Evolutionary conservation across 768 basidiomycete species (phyloP).

Genomic region (Obba rivulosa): DNA sequence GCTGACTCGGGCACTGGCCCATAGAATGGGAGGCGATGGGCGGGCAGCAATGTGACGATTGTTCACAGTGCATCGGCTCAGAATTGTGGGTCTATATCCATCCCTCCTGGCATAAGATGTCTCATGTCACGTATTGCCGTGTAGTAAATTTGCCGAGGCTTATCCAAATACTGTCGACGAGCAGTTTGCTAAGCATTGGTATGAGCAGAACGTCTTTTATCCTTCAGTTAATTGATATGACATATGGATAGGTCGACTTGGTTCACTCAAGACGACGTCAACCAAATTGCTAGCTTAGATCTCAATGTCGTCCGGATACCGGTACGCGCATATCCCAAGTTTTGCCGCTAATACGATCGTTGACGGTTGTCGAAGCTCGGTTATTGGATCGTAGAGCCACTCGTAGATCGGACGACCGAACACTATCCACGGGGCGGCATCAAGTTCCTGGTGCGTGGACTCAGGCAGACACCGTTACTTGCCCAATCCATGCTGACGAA

Average conservation of each 20-base stretch:
- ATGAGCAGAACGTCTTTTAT: not conserved
- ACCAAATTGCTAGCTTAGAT: constrained; percentile 44
- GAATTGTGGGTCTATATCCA: constrained; percentile 50
- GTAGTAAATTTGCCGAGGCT: constrained; percentile 54
- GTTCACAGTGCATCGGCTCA: constrained; percentile 55
- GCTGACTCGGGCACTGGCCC: not conserved
- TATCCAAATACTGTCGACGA: constrained; percentile 54
- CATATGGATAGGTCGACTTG: constrained; percentile 48
- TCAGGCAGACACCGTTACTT: not conserved
- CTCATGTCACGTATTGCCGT: not conserved
- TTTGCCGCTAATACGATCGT: not conserved
- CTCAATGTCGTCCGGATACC: constrained; percentile 79
- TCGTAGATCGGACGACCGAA: constrained; percentile 59
- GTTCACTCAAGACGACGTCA: constrained; percentile 63
- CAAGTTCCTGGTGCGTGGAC: constrained; percentile 45
- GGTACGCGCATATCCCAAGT: constrained; percentile 33
- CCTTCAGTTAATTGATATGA: not conserved
- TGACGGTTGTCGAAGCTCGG: constrained; percentile 47
- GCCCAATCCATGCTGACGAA: not conserved
- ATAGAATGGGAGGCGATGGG: constrained; percentile 74
- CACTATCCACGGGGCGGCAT: constrained; percentile 70
- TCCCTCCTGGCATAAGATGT: not conserved
- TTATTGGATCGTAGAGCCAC: constrained; percentile 74
- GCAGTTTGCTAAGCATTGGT: constrained; percentile 65
- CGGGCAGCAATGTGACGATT: constrained; percentile 54